phyloP scores from a whole-genome alignment of 306 rosid genomes.

The Chamaecrista fasciculata region DNA sequence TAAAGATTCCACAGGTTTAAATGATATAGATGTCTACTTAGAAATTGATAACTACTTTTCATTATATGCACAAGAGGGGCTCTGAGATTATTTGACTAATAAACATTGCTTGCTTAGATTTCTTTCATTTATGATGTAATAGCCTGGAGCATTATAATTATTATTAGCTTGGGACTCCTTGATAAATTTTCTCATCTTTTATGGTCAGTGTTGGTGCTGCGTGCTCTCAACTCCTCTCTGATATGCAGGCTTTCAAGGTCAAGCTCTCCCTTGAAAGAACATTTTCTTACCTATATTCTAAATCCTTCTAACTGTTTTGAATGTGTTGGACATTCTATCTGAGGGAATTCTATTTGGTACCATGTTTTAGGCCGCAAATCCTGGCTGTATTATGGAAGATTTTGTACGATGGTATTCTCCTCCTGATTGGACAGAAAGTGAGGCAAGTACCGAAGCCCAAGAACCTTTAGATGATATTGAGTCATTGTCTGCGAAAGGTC shows the following conservation, averaged over 20 bases:
- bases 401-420: conserved; percentile 99
- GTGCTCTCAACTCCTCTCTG: conserved; percentile 97
- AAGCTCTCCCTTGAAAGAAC: conserved; percentile 24
- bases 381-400: conserved; percentile 97
- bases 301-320: conserved; percentile 20
- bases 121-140: conserved; percentile 16
- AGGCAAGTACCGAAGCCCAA: conserved; percentile 41
- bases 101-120: not conserved
- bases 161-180: conserved; percentile 30
- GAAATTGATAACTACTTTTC: not conserved
- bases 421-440: conserved; percentile 90
- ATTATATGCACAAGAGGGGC: not conserved
- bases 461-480: conserved; percentile 44
- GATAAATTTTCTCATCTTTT: conserved; percentile 42
- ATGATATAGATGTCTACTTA: not conserved
- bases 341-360: conserved; percentile 32
- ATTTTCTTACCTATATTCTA: conserved; percentile 28
- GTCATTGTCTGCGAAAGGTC: conserved; percentile 56
- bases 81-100: not conserved
- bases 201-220: conserved; percentile 92
- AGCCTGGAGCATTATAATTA: not conserved
- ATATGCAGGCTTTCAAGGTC: conserved; percentile 99
- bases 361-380: conserved; percentile 86
- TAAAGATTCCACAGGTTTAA: not conserved
- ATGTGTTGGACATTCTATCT: conserved; percentile 22